Percentiles rank a stretch among this genome's conserved stretches.
phyloP scores from a whole-genome alignment of 345 rosid species.

The Hibiscus trionum region DNA sequence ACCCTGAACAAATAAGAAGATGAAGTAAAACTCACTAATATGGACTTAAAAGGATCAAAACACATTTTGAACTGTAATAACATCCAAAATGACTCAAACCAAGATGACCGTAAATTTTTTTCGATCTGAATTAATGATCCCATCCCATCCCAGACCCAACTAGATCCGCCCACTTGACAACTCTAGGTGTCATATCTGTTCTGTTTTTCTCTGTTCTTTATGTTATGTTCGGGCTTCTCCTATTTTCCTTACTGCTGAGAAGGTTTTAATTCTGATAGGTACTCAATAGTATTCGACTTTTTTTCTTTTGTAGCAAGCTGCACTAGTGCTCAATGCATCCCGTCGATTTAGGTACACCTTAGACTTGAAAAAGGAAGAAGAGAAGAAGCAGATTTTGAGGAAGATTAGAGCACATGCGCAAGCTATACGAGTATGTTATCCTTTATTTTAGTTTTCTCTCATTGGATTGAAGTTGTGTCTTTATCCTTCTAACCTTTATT shows the following conservation, averaged over 20 bases:
- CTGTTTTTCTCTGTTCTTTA: background rate
- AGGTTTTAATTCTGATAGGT: background rate
- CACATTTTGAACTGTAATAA: background rate
- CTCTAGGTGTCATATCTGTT: background rate
- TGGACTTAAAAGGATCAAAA: background rate
- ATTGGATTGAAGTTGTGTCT: background rate
- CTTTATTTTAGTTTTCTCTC: background rate
- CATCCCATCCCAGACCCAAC: background rate
- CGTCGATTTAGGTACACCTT: conserved; percentile 93
- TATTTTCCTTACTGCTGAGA: background rate
- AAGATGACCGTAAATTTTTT: background rate
- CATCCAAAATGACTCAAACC: background rate
- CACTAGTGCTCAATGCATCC: conserved; percentile 92
- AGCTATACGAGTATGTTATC: conserved; percentile 59
- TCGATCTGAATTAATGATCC: background rate
- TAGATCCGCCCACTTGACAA: background rate
- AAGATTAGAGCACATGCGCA: conserved; percentile 87
- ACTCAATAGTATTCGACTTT: background rate
- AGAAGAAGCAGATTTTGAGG: conserved; percentile 46
- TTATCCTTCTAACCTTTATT: conserved; percentile 8
- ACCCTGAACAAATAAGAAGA: background rate
- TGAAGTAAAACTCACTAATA: background rate
- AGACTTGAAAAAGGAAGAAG: conserved; percentile 84
- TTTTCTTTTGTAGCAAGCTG: conserved; percentile 68
- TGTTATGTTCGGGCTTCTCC: background rate